These are phyloP conservation scores for Eutypa lata DNA, from an alignment of 2,329 filamentous ascomycete species.

Conservation along the genomic window DNA sequence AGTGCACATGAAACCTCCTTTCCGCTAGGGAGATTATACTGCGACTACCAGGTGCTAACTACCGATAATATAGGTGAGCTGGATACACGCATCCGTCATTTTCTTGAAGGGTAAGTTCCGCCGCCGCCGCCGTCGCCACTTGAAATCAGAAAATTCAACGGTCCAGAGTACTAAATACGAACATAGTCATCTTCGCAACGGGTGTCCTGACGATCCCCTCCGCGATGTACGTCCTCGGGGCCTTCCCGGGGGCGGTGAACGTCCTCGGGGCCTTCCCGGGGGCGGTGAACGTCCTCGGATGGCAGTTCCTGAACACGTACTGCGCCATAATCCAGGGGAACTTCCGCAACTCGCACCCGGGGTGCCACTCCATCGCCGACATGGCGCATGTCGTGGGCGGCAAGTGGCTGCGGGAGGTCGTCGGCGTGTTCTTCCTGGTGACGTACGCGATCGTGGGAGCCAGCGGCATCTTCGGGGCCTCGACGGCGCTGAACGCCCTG, in stretches of 20 bases:
- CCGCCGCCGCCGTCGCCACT: background rate
- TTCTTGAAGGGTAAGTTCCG: conserved; percentile 37
- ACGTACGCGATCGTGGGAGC: conserved; percentile 55
- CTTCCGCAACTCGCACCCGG: conserved; percentile 35
- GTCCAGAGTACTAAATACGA: background rate
- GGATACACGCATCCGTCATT: conserved; percentile 45
- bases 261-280: conserved; percentile 41
- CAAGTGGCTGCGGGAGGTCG: conserved; percentile 45
- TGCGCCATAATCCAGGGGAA: conserved; percentile 32
- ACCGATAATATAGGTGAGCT: conserved; percentile 21
- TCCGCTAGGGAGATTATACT: no score
- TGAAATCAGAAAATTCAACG: background rate
- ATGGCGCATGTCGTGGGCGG: conserved; percentile 58
- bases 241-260: conserved; percentile 39
- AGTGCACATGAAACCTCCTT: no score
- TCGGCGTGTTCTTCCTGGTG: conserved; percentile 53
- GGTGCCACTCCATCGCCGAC: conserved; percentile 44
- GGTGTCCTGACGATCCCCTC: conserved; percentile 40
- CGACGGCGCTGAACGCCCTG: conserved; percentile 57
- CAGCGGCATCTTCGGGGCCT: conserved; percentile 57
- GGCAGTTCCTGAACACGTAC: conserved; percentile 35
- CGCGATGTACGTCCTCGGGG: conserved; percentile 39
- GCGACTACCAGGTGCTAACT: background rate
- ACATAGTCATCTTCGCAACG: conserved; percentile 38
- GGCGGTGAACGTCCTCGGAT: conserved; percentile 39